These are phyloP conservation scores for Nepenthes alata DNA, from an alignment of 179 eudicot genomes.

Conservation along the genomic window DNA sequence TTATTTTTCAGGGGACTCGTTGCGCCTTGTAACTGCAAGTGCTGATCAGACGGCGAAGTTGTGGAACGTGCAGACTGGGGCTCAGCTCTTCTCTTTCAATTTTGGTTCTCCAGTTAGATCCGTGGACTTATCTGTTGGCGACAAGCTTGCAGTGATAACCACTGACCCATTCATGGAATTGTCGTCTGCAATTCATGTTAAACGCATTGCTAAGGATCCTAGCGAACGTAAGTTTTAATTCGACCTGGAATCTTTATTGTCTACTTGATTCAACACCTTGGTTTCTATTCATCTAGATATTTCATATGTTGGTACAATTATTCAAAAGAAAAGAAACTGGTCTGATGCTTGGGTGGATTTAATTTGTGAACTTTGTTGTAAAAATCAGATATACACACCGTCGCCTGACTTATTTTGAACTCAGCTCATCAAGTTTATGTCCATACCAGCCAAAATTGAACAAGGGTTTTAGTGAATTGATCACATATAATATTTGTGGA, in stretches of 20 bases:
- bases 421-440: too few relatives aligned
- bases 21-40: conserved; percentile 66
- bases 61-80: conserved; percentile 65
- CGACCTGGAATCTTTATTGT: too few relatives aligned
- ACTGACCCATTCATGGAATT: conserved; percentile 72
- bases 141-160: conserved; percentile 68
- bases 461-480: too few relatives aligned
- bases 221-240: conserved; percentile 43
- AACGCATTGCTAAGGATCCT: conserved; percentile 51
- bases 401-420: neutral
- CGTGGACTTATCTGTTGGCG: conserved; percentile 68
- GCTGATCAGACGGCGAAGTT: conserved; percentile 82
- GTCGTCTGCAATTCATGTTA: conserved; percentile 72
- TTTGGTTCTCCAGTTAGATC: conserved; percentile 79
- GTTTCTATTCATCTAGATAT: too few relatives aligned
- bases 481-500: too few relatives aligned
- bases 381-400: too few relatives aligned
- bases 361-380: too few relatives aligned
- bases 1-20: conserved; percentile 53
- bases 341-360: too few relatives aligned
- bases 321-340: too few relatives aligned
- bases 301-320: too few relatives aligned
- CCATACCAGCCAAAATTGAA: too few relatives aligned
- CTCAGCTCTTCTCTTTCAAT: conserved; percentile 43
- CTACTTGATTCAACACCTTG: too few relatives aligned